These are phyloP conservation scores for Amanita pallidorosea DNA, from an alignment of 768 basidiomycete species.

Conservation along the genomic window DNA sequence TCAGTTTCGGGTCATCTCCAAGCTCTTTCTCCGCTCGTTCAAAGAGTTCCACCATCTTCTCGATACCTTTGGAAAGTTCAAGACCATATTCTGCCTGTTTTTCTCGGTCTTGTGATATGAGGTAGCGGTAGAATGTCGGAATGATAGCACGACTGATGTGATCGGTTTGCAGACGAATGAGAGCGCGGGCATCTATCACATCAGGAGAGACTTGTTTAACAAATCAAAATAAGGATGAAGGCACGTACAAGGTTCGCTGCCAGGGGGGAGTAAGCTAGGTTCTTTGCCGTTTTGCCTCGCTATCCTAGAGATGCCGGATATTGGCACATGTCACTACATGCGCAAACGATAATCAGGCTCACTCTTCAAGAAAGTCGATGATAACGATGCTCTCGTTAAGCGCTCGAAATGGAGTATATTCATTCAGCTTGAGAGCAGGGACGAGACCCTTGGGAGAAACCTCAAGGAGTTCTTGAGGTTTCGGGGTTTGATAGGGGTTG, in stretches of 20 bases:
- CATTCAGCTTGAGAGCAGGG: slow-evolving; percentile 21
- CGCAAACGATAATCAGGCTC: slow-evolving; percentile 10
- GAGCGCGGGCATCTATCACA: slow-evolving; percentile 50
- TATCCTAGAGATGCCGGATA: neutral
- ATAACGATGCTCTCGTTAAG: slow-evolving; percentile 78
- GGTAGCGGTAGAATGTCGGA: slow-evolving; percentile 64
- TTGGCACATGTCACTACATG: neutral
- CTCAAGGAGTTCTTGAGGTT: slow-evolving; percentile 65
- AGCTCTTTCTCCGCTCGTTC: slow-evolving; percentile 41
- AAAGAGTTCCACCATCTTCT: slow-evolving; percentile 39
- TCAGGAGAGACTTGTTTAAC: no score
- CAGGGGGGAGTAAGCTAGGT: slow-evolving; percentile 47
- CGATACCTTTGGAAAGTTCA: slow-evolving; percentile 48
- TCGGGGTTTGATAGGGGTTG: slow-evolving; percentile 63
- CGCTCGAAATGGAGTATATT: slow-evolving; percentile 42
- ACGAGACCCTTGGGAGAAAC: slow-evolving; percentile 67
- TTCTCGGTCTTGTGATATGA: slow-evolving; percentile 52
- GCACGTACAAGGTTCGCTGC: slow-evolving; percentile 46
- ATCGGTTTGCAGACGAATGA: slow-evolving; percentile 59
- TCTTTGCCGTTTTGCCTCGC: slow-evolving; percentile 21
- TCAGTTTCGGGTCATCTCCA: slow-evolving; percentile 7
- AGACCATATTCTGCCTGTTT: slow-evolving; percentile 41
- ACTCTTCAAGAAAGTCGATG: slow-evolving; percentile 74
- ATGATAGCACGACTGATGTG: slow-evolving; percentile 54
- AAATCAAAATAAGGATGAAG: neutral